Base-by-base conservation (phyloP, 805 yeast genomes). In the Kodamaea restingae region DNA sequence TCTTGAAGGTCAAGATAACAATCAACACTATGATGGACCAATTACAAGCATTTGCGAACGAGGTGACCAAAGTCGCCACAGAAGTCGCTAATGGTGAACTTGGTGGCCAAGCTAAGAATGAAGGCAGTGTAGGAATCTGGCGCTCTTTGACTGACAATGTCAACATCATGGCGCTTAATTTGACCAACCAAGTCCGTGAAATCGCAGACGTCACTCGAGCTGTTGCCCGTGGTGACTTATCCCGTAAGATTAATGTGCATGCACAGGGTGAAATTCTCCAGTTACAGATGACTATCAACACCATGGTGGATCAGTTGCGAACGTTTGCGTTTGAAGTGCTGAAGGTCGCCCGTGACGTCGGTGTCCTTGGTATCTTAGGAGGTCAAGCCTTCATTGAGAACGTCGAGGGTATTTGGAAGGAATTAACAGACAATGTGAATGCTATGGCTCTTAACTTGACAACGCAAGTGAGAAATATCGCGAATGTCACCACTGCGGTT, bases 21-120 rank as follows among this genome's bases (percentile, higher is more conserved):
- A 84, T 87, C 54, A 87, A 87, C 60, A 77, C 85, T 15, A 87
- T 87, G 95, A 84, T 86, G 86, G 88, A 82, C 53, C 95, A 85
- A 60, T 70, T 84, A 44, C 90, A 83, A 56, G 76, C 85, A 9
- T 85, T 84, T 59, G 88, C 93, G 21, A 73, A 74, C 39, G 93
- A 85, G 58, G 93, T 86, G 30, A 83, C 88, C 26, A 79, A 86
- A 43, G 85, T 87, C 18, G 93, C 95, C 27, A 85, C 90, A 12
- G 95, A 87, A 50, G 95, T 87, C 15, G 91, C 95, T 21, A 84
- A 85, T 51, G 96, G 96, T 49, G 85, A 85, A 46, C 70, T 87
- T 29, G 95, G 95, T 49, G 95, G 95, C 27, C 93, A 84, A 55
- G 95, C 91, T 29, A 84, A 81, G 46, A 81, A 81, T 45, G 81